Percentiles rank a stretch among this genome's conserved stretches.
Conservation (phyloP, 2,329 filamentous ascomycete species). For the Pseudocercospora ulei region DNA sequence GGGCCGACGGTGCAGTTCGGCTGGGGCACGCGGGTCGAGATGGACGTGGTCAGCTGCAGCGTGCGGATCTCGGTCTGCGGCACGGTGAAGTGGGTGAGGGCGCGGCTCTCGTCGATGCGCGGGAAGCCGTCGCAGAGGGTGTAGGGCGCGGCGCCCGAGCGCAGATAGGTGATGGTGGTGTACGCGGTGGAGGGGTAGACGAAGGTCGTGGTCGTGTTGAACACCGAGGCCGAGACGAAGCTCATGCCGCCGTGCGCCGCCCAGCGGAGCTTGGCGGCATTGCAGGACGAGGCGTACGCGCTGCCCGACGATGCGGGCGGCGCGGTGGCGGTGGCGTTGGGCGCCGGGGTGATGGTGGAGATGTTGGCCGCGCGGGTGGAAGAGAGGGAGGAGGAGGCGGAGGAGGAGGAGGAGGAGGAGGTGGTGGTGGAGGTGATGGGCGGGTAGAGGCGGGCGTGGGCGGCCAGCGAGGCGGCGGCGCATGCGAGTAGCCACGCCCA, state of each 20-base stretch:
- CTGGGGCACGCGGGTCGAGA: constrained; percentile 4
- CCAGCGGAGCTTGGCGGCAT: constrained; percentile 14
- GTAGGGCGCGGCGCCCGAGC: constrained; percentile 10
- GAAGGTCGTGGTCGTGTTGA: constrained; percentile 5
- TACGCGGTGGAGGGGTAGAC: not conserved
- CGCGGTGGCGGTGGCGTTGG: not conserved
- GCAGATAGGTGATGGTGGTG: constrained; percentile 11
- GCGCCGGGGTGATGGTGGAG: constrained; percentile 3
- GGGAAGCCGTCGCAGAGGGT: constrained; percentile 25
- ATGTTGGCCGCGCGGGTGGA: too few relatives aligned
- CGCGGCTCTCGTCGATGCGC: constrained; percentile 20
- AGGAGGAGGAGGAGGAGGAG: too few relatives aligned
- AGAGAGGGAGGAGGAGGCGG: too few relatives aligned
- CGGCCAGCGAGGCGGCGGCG: too few relatives aligned
- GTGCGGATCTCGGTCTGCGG: not conserved
- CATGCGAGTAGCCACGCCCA: too few relatives aligned
- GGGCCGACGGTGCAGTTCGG: constrained; percentile 21
- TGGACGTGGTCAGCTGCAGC: constrained; percentile 6
- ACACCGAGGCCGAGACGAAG: constrained; percentile 7
- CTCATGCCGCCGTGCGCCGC: constrained; percentile 2
- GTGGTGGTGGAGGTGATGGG: too few relatives aligned
- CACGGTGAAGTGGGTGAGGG: not conserved
- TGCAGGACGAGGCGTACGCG: constrained; percentile 12
- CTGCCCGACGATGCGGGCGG: constrained; percentile 7
- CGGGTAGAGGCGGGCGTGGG: too few relatives aligned